A percentile compares a stretch with the other conserved stretches of the same genome.
Evolutionary conservation across 306 rosid genomes (phyloP).

Genomic region (Prunus davidiana): DNA sequence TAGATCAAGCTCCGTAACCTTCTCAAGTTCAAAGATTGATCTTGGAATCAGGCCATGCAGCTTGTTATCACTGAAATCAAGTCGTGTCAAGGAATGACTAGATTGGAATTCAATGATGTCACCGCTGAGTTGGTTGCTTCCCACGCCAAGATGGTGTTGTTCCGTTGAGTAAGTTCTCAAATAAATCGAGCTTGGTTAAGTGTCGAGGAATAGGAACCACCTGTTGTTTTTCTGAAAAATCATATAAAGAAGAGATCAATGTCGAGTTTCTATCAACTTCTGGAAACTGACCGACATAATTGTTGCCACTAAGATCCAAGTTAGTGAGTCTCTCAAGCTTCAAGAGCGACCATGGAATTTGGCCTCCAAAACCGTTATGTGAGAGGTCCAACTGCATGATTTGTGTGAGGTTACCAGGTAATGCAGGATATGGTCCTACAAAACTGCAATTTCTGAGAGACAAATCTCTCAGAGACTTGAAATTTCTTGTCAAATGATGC

Average conservation of each 20-base stretch:
- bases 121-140: neutral
- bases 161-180: neutral
- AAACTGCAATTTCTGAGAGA: neutral
- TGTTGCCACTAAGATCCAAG: neutral
- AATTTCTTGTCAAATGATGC: too few relatives aligned
- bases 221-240: neutral
- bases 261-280: neutral
- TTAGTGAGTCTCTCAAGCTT: neutral
- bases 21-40: neutral
- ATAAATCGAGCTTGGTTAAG: neutral
- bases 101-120: neutral
- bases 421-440: neutral
- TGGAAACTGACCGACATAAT: slow-evolving; percentile 9
- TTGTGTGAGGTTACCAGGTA: neutral
- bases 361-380: neutral
- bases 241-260: neutral
- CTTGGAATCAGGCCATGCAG: neutral
- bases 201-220: neutral
- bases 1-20: neutral
- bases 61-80: neutral
- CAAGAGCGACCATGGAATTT: neutral
- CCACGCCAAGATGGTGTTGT: slow-evolving; percentile 14
- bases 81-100: neutral
- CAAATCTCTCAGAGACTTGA: neutral
- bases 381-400: neutral